Evolutionary conservation across 192 early-diverging fungal species (phyloP).

Genomic region (Phlyctochytrium planicorne): DNA sequence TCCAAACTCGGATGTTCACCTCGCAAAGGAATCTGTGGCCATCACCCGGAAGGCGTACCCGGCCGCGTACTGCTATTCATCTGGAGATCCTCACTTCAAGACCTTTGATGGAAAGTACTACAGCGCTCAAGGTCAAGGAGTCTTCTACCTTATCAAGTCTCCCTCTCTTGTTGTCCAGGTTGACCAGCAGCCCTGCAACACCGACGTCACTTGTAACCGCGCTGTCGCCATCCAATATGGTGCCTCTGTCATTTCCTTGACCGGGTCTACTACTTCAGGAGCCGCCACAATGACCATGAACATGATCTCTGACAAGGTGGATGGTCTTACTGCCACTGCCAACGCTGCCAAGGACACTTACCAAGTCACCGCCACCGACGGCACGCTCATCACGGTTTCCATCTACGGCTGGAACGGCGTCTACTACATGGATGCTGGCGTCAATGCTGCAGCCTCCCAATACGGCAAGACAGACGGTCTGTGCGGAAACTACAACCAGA

Average conservation of each 20-base stretch:
- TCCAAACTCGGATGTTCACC: background rate
- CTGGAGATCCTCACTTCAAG: background rate
- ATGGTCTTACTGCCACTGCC: background rate
- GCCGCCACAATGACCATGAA: background rate
- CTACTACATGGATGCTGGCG: background rate
- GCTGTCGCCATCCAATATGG: conserved; percentile 3
- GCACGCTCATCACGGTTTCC: background rate
- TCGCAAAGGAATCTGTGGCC: background rate
- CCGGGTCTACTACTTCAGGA: background rate
- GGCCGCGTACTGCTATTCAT: background rate
- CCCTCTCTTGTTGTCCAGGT: background rate
- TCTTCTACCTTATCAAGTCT: background rate
- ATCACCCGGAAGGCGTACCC: background rate
- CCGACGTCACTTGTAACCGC: conserved; percentile 1
- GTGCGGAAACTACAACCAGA: background rate
- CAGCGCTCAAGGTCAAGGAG: background rate
- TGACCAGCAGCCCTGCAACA: conserved; percentile 1
- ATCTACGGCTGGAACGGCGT: background rate
- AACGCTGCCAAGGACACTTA: background rate
- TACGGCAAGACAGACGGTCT: background rate
- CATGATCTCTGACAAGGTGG: background rate
- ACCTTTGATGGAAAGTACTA: background rate
- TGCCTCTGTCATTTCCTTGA: background rate
- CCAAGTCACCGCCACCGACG: background rate
- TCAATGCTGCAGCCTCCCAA: background rate